phyloP scores from a whole-genome alignment of 352 stramenopile genomes.

The Phytopythium ostracodes region DNA sequence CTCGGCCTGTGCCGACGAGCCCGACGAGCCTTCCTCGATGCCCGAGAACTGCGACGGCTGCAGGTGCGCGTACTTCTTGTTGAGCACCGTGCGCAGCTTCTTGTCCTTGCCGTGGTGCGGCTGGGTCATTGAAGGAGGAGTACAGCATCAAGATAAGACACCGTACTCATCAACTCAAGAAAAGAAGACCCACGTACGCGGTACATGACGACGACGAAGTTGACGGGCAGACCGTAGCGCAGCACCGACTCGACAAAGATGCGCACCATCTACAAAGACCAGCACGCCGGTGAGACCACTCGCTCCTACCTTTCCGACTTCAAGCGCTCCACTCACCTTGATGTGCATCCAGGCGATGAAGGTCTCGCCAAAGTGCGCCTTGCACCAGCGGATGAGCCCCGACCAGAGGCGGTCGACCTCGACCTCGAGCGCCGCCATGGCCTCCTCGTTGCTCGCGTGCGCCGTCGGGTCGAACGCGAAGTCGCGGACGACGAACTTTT shows the following conservation, averaged over 20 bases:
- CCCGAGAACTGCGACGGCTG: slow-evolving; percentile 81
- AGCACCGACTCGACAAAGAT: slow-evolving; percentile 98
- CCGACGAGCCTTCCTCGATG: slow-evolving; percentile 59
- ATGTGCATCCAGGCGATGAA: slow-evolving; percentile 99
- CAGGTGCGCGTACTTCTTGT: slow-evolving; percentile 84
- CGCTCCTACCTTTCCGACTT: background rate
- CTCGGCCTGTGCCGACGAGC: slow-evolving; percentile 54
- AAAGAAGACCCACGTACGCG: slow-evolving; percentile 35
- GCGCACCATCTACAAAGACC: slow-evolving; percentile 75
- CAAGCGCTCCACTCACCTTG: slow-evolving; percentile 71
- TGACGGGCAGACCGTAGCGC: slow-evolving; percentile 96
- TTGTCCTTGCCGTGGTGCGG: slow-evolving; percentile 80
- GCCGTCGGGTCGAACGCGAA: slow-evolving; percentile 92
- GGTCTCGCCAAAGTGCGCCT: slow-evolving; percentile 97
- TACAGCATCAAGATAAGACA: background rate
- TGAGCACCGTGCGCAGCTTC: slow-evolving; percentile 69
- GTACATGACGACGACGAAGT: slow-evolving; percentile 91
- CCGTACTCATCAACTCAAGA: too few species aligned
- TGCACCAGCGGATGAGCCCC: slow-evolving; percentile 96
- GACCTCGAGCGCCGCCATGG: slow-evolving; percentile 78
- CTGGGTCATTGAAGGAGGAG: slow-evolving; percentile 18
- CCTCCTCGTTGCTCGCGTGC: slow-evolving; percentile 86
- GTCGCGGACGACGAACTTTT: slow-evolving; percentile 90
- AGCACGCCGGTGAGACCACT: background rate
- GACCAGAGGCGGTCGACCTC: slow-evolving; percentile 94